Evolutionary conservation across 169 alveolate genomes (phyloP).

Genomic region (Cyclospora cayetanensis): DNA sequence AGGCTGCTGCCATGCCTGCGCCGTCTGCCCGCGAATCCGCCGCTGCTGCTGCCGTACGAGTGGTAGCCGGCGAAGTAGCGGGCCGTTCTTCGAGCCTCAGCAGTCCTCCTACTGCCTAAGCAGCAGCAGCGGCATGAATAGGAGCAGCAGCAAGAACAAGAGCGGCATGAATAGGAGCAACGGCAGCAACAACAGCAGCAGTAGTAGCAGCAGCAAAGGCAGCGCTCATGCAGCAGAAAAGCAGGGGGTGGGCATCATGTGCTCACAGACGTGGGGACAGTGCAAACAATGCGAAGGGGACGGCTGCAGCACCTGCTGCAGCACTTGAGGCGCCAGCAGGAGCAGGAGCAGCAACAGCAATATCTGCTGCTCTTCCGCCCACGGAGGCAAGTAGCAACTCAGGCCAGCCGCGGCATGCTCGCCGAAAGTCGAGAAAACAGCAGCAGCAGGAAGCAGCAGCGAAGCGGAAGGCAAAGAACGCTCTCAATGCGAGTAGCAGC

Average conservation of each 20-base stretch:
- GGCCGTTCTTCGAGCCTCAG: too few relatives aligned
- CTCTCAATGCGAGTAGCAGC: neutral
- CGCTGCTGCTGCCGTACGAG: too few relatives aligned
- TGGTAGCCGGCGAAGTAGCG: too few relatives aligned
- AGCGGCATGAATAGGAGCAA: too few relatives aligned
- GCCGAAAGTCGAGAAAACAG: slow-evolving; percentile 42
- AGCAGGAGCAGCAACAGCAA: neutral
- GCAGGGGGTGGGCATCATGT: too few relatives aligned
- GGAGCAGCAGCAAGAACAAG: too few relatives aligned
- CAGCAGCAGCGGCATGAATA: too few relatives aligned
- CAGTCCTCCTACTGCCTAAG: too few relatives aligned
- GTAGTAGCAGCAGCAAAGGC: slow-evolving; percentile 1
- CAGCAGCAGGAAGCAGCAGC: slow-evolving; percentile 57
- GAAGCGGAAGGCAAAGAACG: neutral
- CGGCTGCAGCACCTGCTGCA: neutral
- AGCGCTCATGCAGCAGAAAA: neutral
- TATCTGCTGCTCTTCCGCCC: neutral
- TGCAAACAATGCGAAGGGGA: too few relatives aligned
- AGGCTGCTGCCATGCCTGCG: too few relatives aligned
- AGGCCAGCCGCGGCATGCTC: slow-evolving; percentile 43
- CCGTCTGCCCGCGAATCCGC: too few relatives aligned
- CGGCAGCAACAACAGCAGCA: neutral
- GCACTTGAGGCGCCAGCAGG: neutral
- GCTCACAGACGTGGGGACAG: too few relatives aligned
- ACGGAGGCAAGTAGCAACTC: neutral